Evolutionary conservation across 306 rosid species (phyloP), one percentile per base, ranked within the genome.

Genomic region (Betula pendula): DNA sequence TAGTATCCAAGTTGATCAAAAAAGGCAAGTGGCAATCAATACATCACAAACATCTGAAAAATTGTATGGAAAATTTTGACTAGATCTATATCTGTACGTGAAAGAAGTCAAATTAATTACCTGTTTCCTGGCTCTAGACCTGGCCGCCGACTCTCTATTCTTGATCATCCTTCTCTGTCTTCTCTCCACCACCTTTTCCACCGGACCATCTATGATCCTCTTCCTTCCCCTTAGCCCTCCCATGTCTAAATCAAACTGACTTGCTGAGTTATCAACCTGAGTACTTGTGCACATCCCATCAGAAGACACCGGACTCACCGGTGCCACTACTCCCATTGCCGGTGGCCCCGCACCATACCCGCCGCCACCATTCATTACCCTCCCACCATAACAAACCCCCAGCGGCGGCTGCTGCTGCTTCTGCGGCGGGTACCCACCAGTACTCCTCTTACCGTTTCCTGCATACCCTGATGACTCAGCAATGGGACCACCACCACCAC

Each of bases 61-160:
- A 0, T 48, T 48, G 52, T 15, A 6, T 15, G 19, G 52, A 52
- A 52, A 5, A 5, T 38, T 38, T 35, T 11, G n/a, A n/a, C n/a
- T n/a, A n/a, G n/a, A n/a, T n/a, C n/a, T n/a, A n/a, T 42, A n/a
- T 12, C 20, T 59, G 81, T 8, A 22, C 48, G 81, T 14, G 13
- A 8, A 2, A 25, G 73, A 56, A 67, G 40, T 35, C 3, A 35
- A 35, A 52, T n/a, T 17, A 29, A 38, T n/a, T 29, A 92, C 97
- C 95, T 95, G 98, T 89, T 92, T 95, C 84, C 97, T 87, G 47
- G 98, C 98, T 87, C 98, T 88, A 22, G 98, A 95, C 78, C 98
- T 89, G 2, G 97, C 97, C 0, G 98, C 98, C 0, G 98, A 95
- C 50, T 95, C 98, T 79, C 98, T 85, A 69, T 92, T 95, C 90